Conservation (phyloP, 441 rosid genomes). For the Brassica hybrid region DNA sequence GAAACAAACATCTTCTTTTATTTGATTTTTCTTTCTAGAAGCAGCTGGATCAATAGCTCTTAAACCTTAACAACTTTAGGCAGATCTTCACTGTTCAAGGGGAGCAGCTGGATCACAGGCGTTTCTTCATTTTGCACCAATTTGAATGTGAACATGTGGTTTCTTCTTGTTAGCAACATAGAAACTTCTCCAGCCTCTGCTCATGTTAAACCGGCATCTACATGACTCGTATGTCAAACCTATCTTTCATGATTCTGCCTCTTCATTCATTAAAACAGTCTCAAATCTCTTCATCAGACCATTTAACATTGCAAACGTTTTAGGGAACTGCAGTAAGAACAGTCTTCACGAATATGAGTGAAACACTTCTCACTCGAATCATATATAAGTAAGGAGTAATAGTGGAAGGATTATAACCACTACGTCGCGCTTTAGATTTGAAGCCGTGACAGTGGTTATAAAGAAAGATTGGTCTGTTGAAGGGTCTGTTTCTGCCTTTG, state of each 20-base stretch:
- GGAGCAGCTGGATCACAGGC: slow-evolving; percentile 10
- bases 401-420: slow-evolving; percentile 23
- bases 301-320: neutral
- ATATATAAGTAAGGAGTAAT: neutral
- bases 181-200: slow-evolving; percentile 34
- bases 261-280: slow-evolving; percentile 20
- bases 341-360: neutral
- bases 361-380: neutral
- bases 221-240: neutral
- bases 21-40: neutral
- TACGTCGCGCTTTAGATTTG: neutral
- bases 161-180: slow-evolving; percentile 25
- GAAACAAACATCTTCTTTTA: neutral
- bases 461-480: slow-evolving; percentile 8
- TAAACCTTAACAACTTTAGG: neutral
- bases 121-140: slow-evolving; percentile 14
- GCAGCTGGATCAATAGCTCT: too few species aligned
- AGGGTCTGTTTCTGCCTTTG: neutral
- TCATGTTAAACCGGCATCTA: neutral
- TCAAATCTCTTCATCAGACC: neutral
- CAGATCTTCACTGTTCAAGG: neutral
- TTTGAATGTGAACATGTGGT: neutral
- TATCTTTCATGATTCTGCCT: slow-evolving; percentile 13
- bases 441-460: neutral
- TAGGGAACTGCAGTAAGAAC: slow-evolving; percentile 16